Conservation (phyloP, 805 yeast genomes). For the Metschnikowia henanensis region DNA sequence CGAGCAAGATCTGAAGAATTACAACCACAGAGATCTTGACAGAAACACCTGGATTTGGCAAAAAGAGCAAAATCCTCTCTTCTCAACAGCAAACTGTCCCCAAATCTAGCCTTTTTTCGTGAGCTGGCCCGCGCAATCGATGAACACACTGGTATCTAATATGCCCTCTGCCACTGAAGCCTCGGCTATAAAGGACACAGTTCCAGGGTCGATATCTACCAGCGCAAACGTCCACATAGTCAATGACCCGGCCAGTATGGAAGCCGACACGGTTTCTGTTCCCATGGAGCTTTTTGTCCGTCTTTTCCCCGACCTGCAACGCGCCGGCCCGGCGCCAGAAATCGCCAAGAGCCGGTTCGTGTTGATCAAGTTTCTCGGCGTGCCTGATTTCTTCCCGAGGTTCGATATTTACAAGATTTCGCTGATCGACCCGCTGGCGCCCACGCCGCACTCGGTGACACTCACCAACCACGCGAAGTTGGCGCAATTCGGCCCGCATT, state of each 20-base stretch:
- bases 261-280: conserved; percentile 30
- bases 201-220: conserved; percentile 23
- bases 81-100: too few relatives aligned
- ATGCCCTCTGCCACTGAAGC: conserved; percentile 4
- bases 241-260: conserved; percentile 28
- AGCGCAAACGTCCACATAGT: conserved; percentile 32
- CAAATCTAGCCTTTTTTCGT: too few relatives aligned
- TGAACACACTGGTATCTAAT: too few relatives aligned
- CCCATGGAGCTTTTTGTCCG: conserved; percentile 35
- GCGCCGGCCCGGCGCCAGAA: conserved; percentile 2
- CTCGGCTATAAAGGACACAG: conserved; percentile 1
- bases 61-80: too few relatives aligned
- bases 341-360: conserved; percentile 21
- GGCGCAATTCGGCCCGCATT: conserved; percentile 30
- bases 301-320: conserved; percentile 29
- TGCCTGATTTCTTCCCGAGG: conserved; percentile 36
- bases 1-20: too few relatives aligned
- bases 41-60: too few relatives aligned
- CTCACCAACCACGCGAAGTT: conserved; percentile 41
- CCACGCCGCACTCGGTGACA: conserved; percentile 29
- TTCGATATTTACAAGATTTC: conserved; percentile 38
- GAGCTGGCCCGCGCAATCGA: too few relatives aligned
- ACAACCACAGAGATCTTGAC: too few relatives aligned
- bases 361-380: conserved; percentile 38
- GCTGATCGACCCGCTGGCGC: conserved; percentile 27